Evolutionary conservation across 2,329 filamentous ascomycete genomes (phyloP).

Genomic region (Epichloe festucae): DNA sequence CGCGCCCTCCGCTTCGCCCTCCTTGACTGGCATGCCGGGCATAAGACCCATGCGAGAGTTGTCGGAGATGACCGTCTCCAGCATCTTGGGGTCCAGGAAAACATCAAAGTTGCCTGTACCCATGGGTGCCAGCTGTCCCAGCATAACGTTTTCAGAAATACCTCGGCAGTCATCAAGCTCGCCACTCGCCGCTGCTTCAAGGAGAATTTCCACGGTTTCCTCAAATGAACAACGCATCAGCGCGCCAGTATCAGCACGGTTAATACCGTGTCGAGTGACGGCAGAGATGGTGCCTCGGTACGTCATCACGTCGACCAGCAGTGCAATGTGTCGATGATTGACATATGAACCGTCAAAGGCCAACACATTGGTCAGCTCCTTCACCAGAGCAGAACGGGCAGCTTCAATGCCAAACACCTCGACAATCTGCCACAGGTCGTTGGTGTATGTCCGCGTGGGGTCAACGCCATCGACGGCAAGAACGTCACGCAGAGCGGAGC

Average conservation of each 20-base stretch:
- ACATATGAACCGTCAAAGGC: constrained; percentile 99
- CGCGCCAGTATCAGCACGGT: constrained; percentile 92
- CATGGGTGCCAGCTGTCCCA: constrained; percentile 93
- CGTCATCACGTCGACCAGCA: constrained; percentile 96
- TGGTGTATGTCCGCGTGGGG: constrained; percentile 73
- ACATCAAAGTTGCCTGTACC: constrained; percentile 95
- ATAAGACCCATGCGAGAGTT: constrained; percentile 77
- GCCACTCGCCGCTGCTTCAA: constrained; percentile 87
- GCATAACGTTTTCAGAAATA: constrained; percentile 97
- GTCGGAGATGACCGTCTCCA: constrained; percentile 87
- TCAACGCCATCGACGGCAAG: constrained; percentile 83
- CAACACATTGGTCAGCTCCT: constrained; percentile 82
- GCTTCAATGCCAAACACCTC: constrained; percentile 95
- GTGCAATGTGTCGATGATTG: constrained; percentile 92
- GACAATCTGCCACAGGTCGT: constrained; percentile 89
- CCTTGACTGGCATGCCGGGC: constrained; percentile 66
- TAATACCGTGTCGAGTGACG: constrained; percentile 96
- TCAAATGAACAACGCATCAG: constrained; percentile 99
- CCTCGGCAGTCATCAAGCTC: constrained; percentile 96
- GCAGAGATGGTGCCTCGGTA: constrained; percentile 88
- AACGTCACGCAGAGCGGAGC: constrained; percentile 74
- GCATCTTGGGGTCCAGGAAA: constrained; percentile 85
- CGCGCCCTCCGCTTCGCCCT: constrained; percentile 63
- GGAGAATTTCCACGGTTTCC: constrained; percentile 94
- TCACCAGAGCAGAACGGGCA: constrained; percentile 71